These are phyloP conservation scores for Sclerotinia nivalis DNA, from an alignment of 2,329 filamentous ascomycete species.

Conservation along the genomic window DNA sequence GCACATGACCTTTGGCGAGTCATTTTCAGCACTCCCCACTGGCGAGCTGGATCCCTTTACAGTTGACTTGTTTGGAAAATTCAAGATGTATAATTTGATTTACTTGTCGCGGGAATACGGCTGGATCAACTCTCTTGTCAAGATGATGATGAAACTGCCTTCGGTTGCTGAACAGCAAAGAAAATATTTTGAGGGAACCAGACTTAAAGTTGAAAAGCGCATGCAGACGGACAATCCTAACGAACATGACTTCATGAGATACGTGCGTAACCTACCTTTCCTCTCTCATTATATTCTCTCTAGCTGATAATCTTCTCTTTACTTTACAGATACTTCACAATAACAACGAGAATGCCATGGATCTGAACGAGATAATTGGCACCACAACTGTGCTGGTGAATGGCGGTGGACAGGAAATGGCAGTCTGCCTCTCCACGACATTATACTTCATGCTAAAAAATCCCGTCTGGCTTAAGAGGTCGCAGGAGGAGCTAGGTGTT, in stretches of 20 bases:
- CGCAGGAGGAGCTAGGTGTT: too few species aligned
- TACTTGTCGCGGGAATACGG: neutral
- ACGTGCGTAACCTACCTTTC: neutral
- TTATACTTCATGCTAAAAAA: conserved; percentile 37
- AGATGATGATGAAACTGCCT: neutral
- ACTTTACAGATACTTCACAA: neutral
- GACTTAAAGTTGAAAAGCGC: neutral
- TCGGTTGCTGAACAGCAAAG: neutral
- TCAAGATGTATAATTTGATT: neutral
- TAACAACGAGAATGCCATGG: conserved; percentile 14
- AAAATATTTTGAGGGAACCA: neutral
- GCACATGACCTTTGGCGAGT: conserved; percentile 44
- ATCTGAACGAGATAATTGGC: conserved; percentile 14
- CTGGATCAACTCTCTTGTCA: neutral
- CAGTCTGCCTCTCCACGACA: too few species aligned
- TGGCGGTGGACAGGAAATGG: conserved; percentile 27
- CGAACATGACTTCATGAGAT: neutral
- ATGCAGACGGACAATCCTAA: neutral
- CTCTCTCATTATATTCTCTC: too few species aligned
- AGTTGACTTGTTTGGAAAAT: neutral
- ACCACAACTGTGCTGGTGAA: conserved; percentile 20
- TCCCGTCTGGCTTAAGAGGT: too few species aligned
- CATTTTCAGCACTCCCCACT: conserved; percentile 30
- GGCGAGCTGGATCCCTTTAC: conserved; percentile 38
- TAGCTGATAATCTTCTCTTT: neutral